Evolutionary conservation across 306 rosid genomes (phyloP), one percentile per base, ranked within the genome.

Genomic region (Hippophae tibetana): DNA sequence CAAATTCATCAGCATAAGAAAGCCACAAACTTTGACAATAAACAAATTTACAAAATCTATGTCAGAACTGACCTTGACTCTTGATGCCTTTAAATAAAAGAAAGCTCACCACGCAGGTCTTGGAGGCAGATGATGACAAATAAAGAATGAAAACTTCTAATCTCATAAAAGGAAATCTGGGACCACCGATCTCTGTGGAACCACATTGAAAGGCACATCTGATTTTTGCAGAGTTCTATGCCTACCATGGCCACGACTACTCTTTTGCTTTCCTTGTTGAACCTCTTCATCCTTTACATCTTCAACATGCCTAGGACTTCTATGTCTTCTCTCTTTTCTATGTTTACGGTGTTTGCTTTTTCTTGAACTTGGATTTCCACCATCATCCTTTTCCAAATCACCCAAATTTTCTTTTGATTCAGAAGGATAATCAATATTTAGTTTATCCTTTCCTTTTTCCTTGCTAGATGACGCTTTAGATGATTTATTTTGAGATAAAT

Each of bases 91-190:
- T 58, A 59, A 74, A 70, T 27, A 69, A 61, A 62, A 47, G 80
- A 58, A 70, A 72, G 66, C 68, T 64, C n/a, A 69, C 80, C 81
- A 12, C 7, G 5, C 42, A 74, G 42, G 54, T 52, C 31, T 57
- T 11, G 3, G 60, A 57, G 61, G 45, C 54, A 46, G 64, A 46
- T 54, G 67, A 74, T 47, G 63, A 60, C 25, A 56, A 49, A 74
- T 59, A 58, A 52, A 72, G 78, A 51, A 52, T 48, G 50, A 56
- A 70, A 65, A 62, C 56, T 57, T 56, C 27, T 13, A 5, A 61
- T 48, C 69, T 86, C 82, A 88, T 66, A 92, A 76, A 61, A 92
- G 96, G 74, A 88, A 92, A 74, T 92, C 99, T 9, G 99, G 99
- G 71, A 92, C 80, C 59, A 69, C 90, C 10, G 79, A 77, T 43